phyloP scores from a whole-genome alignment of 495 filamentous ascomycete species.

The Aspergillus haitiensis region DNA sequence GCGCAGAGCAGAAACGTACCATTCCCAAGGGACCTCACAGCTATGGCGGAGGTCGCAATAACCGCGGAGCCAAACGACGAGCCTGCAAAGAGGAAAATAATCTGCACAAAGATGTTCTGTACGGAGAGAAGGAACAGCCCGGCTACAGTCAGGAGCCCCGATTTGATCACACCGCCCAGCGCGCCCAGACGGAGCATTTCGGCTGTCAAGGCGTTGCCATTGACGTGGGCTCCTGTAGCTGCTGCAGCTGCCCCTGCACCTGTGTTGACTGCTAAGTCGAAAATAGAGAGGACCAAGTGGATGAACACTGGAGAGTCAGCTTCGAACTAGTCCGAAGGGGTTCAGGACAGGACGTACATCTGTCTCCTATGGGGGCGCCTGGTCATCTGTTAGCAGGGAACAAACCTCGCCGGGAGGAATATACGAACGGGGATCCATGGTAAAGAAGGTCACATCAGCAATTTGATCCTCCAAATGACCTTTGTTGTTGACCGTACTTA shows the following conservation, averaged over 20 bases:
- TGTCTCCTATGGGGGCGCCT: too few species aligned
- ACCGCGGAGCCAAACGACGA: neutral
- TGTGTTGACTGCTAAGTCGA: too few species aligned
- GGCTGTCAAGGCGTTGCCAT: neutral
- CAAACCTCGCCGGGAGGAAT: too few species aligned
- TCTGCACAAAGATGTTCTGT: neutral
- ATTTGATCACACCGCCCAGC: neutral
- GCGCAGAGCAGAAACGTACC: too few species aligned
- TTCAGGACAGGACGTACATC: too few species aligned
- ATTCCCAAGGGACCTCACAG: neutral
- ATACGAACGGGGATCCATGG: too few species aligned
- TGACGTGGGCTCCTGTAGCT: conserved; percentile 4
- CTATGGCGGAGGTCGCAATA: neutral
- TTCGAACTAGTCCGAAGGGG: too few species aligned
- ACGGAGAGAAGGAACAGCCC: neutral
- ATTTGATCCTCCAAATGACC: too few species aligned
- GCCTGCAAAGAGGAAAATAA: neutral
- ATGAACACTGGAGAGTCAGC: too few species aligned
- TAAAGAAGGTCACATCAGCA: too few species aligned
- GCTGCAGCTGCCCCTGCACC: neutral
- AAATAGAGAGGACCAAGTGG: neutral
- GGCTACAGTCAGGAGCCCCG: neutral
- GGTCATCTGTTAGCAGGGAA: too few species aligned
- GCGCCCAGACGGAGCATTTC: neutral
- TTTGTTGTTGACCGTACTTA: too few species aligned